Conservation (phyloP, 2,329 filamentous ascomycete genomes). For the Neopestalotiopsis rosae region DNA sequence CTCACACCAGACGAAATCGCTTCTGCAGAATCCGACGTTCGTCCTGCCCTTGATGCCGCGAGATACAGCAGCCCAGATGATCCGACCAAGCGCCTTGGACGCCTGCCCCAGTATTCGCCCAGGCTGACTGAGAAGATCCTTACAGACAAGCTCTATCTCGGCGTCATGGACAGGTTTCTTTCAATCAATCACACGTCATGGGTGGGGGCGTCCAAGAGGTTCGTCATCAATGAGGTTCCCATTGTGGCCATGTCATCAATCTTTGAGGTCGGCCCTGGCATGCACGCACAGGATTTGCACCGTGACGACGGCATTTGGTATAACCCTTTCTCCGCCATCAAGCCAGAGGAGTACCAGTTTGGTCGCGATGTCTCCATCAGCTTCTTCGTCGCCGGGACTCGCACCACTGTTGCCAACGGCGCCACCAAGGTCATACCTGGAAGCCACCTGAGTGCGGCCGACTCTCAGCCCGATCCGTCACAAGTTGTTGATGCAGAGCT, state of each 20-base stretch:
- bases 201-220: constrained; percentile 12
- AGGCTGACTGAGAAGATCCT: constrained; percentile 17
- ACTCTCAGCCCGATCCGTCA: constrained; percentile 26
- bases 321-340: constrained; percentile 15
- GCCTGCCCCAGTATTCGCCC: constrained; percentile 9
- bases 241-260: constrained; percentile 21
- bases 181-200: constrained; percentile 14
- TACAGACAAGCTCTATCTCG: constrained; percentile 13
- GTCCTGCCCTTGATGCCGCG: constrained; percentile 9
- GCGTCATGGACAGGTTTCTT: constrained; percentile 16
- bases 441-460: constrained; percentile 40
- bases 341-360: constrained; percentile 13
- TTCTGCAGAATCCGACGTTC: constrained; percentile 6
- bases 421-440: constrained; percentile 43
- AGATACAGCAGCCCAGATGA: constrained; percentile 15
- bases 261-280: constrained; percentile 30
- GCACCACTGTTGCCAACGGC: constrained; percentile 37
- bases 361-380: constrained; percentile 33
- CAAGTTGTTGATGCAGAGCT: constrained; percentile 27
- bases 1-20: constrained; percentile 13
- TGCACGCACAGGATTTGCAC: constrained; percentile 27
- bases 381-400: constrained; percentile 41
- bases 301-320: constrained; percentile 35
- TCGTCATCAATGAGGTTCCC: constrained; percentile 6
- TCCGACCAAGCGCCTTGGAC: constrained; percentile 15